Base-by-base conservation (phyloP, 2,329 filamentous ascomycete species). In the Epichloe typhina region DNA sequence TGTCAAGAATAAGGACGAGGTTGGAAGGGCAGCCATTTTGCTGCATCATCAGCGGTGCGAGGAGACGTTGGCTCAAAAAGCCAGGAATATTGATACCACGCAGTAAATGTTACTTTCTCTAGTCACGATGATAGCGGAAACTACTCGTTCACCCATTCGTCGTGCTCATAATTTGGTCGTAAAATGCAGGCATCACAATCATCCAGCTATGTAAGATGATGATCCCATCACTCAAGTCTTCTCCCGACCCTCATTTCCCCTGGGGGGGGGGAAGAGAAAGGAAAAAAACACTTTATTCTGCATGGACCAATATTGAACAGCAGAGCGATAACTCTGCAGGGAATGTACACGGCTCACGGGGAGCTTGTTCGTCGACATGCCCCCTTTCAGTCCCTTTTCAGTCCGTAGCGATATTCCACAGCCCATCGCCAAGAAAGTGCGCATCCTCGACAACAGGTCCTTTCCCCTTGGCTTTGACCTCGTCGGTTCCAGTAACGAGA, bases 381-480 rank as follows among this genome's bases (percentile, higher is more conserved):
- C 47, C 5, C 47, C 5, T 36, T 40, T 56, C n/a, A n/a, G n/a
- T n/a, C n/a, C n/a, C n/a, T n/a, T n/a, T n/a, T n/a, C 65, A 79
- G n/a, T 79, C 73, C 19, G 72, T 66, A 23, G 58, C 63, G 54
- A 95, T 65, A 59, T 76, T 86, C 93, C 93, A 98, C 59, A 98
- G 71, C 17, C 91, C 93, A 73, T 98, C 93, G 0, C 93, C 93
- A 50, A 97, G 66, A 71, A 84, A 97, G 76, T 98, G 93, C 35
- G 88, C 88, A 54, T 89, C 85, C 72, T 97, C 91, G 58, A 97
- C 87, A 15, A 90, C 93, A 5, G 90, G 86, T 0, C 93, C 93
- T 72, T 97, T 97, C 57, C 88, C 89, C 72, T 91, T 91, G 57
- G 82, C 83, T 78, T 93, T 95, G 66, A 95, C 90, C 69, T 96